Evolutionary conservation across 2,329 filamentous ascomycete species (phyloP).

Genomic region (Dryadomyces sulphureus): DNA sequence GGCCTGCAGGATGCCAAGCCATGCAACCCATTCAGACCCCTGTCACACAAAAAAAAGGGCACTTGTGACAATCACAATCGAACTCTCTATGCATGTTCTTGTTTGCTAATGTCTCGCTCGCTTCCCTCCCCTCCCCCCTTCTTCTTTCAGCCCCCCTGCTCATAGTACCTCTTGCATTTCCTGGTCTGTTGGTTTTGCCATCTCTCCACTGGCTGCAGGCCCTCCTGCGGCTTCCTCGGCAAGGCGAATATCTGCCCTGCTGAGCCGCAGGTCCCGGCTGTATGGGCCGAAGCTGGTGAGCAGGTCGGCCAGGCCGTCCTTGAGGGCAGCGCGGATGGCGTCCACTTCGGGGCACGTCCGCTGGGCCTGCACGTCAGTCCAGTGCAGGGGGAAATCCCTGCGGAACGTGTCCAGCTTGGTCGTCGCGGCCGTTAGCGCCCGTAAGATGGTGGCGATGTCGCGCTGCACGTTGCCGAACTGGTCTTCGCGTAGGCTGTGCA

Average conservation of each 20-base stretch:
- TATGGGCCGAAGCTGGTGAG: constrained; percentile 62
- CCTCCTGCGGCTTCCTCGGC: constrained; percentile 47
- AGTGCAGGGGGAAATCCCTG: constrained; percentile 46
- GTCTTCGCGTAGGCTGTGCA: constrained; percentile 66
- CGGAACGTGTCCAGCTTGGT: constrained; percentile 56
- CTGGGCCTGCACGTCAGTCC: constrained; percentile 56
- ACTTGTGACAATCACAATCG: too few species aligned
- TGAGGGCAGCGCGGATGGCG: constrained; percentile 49
- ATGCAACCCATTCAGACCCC: too few species aligned
- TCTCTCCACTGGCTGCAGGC: neutral
- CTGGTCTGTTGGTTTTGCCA: neutral
- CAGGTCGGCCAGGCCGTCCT: constrained; percentile 48
- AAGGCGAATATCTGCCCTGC: constrained; percentile 53
- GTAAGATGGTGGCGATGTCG: constrained; percentile 61
- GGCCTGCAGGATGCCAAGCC: too few species aligned
- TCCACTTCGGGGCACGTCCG: constrained; percentile 53
- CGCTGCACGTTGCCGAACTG: constrained; percentile 73
- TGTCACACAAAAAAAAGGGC: too few species aligned
- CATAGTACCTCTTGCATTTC: too few species aligned
- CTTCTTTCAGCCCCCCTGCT: too few species aligned
- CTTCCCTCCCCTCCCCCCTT: too few species aligned
- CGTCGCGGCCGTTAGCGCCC: constrained; percentile 55
- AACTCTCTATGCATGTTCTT: too few species aligned
- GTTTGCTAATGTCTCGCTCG: too few species aligned
- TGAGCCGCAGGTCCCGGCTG: constrained; percentile 54